Evolutionary conservation across 257 asterid species (phyloP).

Genomic region (Handroanthus guayacan): DNA sequence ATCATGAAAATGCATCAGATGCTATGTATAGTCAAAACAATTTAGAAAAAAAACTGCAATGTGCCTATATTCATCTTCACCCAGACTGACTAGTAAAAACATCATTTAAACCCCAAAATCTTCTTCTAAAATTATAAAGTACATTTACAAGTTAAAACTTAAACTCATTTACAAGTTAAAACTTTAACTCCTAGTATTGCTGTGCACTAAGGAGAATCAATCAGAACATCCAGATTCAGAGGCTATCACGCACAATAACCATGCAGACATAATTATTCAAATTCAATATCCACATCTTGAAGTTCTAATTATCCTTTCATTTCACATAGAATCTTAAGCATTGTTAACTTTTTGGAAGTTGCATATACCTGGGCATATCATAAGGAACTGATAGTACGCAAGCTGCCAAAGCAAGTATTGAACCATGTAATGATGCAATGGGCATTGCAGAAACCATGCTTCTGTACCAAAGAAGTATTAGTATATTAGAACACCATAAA

Average conservation of each 20-base stretch:
- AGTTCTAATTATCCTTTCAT: background rate
- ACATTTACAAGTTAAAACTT: no score
- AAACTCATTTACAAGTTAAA: constrained; percentile 6
- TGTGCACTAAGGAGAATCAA: constrained; percentile 17
- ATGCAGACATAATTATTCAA: constrained; percentile 12
- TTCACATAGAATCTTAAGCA: constrained; percentile 17
- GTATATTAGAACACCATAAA: constrained; percentile 31
- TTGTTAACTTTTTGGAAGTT: constrained; percentile 24
- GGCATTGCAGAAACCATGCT: constrained; percentile 62
- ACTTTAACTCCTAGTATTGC: background rate
- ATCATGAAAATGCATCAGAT: background rate
- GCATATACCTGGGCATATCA: constrained; percentile 92
- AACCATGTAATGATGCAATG: constrained; percentile 84
- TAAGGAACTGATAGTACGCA: constrained; percentile 94
- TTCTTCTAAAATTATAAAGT: no score
- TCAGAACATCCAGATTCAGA: background rate
- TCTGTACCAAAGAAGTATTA: constrained; percentile 53
- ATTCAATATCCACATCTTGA: background rate
- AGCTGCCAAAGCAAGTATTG: constrained; percentile 94
- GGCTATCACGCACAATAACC: background rate
- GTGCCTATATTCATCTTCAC: no score
- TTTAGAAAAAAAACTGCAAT: background rate
- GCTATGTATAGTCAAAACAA: background rate
- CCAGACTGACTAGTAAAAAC: no score
- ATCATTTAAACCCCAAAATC: no score